Conservation (phyloP, 1,139 yeast genomes). For the Candida smagusa region DNA sequence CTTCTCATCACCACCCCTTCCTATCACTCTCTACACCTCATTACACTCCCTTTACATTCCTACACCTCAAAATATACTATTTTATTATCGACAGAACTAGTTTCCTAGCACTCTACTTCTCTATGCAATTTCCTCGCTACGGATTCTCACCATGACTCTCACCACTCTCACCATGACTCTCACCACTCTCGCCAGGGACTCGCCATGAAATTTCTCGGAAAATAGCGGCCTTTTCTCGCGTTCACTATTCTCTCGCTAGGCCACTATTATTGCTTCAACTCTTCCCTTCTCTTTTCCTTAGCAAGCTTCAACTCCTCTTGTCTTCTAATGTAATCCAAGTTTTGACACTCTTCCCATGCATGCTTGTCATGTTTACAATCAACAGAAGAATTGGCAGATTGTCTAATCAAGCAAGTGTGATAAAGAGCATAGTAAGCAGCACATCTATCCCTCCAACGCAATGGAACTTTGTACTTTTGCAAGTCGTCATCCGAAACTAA, state of each 20-base stretch:
- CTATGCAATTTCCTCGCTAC: too few species aligned
- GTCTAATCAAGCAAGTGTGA: constrained; percentile 47
- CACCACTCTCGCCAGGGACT: too few species aligned
- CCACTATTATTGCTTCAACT: constrained; percentile 4
- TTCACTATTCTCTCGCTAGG: neutral
- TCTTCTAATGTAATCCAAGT: constrained; percentile 78
- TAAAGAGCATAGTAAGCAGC: constrained; percentile 68
- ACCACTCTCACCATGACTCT: too few species aligned
- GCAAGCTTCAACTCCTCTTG: constrained; percentile 65
- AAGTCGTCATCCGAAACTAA: constrained; percentile 80
- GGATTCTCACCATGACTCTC: too few species aligned
- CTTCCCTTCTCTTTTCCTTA: constrained; percentile 36
- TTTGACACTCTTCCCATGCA: constrained; percentile 83
- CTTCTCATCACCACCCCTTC: too few species aligned
- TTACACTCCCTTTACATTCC: too few species aligned
- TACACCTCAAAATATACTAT: too few species aligned
- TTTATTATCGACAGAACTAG: too few species aligned
- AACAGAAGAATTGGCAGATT: constrained; percentile 43
- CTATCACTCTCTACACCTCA: too few species aligned
- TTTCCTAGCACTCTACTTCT: too few species aligned
- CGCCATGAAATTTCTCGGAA: too few species aligned
- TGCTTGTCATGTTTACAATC: constrained; percentile 80
- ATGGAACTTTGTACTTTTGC: constrained; percentile 76
- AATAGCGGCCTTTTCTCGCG: too few species aligned
- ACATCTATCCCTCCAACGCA: constrained; percentile 84